Evolutionary conservation across 208 protist species (phyloP).

Genomic region (Hexamita inflata): DNA sequence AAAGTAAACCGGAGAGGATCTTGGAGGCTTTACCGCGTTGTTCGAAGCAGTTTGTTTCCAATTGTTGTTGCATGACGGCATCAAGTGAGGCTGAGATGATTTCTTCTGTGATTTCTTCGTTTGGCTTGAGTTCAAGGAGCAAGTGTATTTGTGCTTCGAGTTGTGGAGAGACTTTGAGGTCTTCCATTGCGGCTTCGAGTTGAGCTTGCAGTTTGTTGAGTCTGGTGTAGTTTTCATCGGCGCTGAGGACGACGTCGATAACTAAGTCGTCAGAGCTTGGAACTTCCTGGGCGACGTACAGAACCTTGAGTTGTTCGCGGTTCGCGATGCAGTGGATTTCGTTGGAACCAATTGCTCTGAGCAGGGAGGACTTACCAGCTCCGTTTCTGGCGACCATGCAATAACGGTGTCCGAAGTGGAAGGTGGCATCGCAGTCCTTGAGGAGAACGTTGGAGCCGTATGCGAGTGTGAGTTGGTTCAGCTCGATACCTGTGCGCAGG

Average conservation of each 20-base stretch:
- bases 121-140: not conserved
- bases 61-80: constrained; percentile 4
- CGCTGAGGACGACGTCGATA: constrained; percentile 31
- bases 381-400: constrained; percentile 66
- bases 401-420: constrained; percentile 50
- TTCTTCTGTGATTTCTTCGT: not conserved
- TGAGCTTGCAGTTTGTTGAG: constrained; percentile 14
- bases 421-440: constrained; percentile 26
- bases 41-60: constrained; percentile 10
- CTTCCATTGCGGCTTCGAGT: not conserved
- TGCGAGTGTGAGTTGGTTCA: constrained; percentile 18
- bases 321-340: constrained; percentile 25
- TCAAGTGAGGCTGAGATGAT: not conserved
- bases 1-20: constrained; percentile 36
- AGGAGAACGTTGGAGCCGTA: constrained; percentile 29
- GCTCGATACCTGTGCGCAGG: not conserved
- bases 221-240: not conserved
- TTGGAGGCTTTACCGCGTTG: constrained; percentile 12
- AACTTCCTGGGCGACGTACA: constrained; percentile 37
- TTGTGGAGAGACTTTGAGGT: not conserved
- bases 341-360: constrained; percentile 56
- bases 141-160: not conserved
- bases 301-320: constrained; percentile 22
- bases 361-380: constrained; percentile 70
- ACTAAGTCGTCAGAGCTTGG: constrained; percentile 23